Base-by-base conservation (phyloP, 192 early-diverging fungal genomes). In the Coemansia sp. region DNA sequence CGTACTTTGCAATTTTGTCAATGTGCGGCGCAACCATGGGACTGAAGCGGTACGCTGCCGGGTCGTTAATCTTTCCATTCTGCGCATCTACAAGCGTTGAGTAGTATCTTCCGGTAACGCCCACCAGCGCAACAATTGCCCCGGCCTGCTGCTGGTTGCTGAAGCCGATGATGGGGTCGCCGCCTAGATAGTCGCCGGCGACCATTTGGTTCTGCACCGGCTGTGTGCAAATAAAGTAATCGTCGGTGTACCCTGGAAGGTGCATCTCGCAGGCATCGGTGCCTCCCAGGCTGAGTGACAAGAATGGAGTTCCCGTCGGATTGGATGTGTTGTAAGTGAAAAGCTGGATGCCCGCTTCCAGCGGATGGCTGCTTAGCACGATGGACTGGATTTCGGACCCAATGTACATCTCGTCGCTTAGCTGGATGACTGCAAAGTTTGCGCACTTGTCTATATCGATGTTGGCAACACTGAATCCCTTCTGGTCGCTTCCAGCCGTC, bases 101-200 rank as follows among this genome's bases (percentile, higher is more conserved):
- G 64, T 75, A 81, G 60, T 75, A 81, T 50, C 69, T 63, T 0
- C 78, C 78, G 0, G 78, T 69, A 6, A 81, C 61, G 25, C 78
- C 78, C 19, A 75, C 69, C 7, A 81, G 78, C 57, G 72, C 70
- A 8, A 70, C 72, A 19, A 65, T 42, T 8, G 78, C 48, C 0
- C 69, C 70, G 4, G 48, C 53, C 50, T 53, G 50, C 5, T 50
- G 55, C 55, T 75, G 77, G 4, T 17, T 20, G 12, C 68, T 71
- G 51, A 71, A 75, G 2, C 73, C 78, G 50, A 81, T 69, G 56
- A 81, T 81, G 7, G 78, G 70, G 61, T 81, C 73, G 12, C 78
- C 78, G n/a, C 78, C 78, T 17, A 81, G 56, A 19, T 69, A 72
- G 41, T 81, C 78, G 16, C 45, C 57, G 6, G 67, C 68, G 7